Conservation (phyloP, 2,329 filamentous ascomycete genomes). For the Hypocrella siamensis region DNA sequence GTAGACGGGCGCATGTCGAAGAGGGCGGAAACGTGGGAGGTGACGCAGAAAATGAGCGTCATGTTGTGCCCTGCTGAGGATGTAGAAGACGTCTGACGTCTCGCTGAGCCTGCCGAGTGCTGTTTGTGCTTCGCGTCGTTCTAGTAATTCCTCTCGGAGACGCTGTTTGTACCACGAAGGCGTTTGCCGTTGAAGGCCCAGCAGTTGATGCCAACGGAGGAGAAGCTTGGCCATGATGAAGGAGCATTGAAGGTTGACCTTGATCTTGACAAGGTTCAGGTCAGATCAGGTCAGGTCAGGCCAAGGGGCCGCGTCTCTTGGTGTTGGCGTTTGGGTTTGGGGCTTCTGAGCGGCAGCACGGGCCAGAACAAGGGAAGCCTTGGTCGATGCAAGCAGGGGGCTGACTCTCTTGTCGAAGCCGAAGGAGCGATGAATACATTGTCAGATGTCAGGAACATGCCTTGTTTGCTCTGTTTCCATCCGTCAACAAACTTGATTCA, state of each 20-base stretch:
- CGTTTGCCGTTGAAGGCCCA: slow-evolving; percentile 15
- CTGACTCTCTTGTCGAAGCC: too few relatives aligned
- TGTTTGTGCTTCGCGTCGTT: slow-evolving; percentile 16
- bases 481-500: too few relatives aligned
- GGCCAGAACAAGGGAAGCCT: background rate
- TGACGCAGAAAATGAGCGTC: slow-evolving; percentile 18
- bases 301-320: too few relatives aligned
- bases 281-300: too few relatives aligned
- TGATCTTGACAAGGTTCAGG: too few relatives aligned
- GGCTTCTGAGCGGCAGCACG: background rate
- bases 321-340: too few relatives aligned
- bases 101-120: slow-evolving; percentile 22
- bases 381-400: too few relatives aligned
- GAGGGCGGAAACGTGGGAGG: slow-evolving; percentile 10
- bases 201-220: slow-evolving; percentile 5
- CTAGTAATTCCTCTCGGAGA: slow-evolving; percentile 21
- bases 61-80: slow-evolving; percentile 20
- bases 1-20: slow-evolving; percentile 14
- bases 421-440: too few relatives aligned
- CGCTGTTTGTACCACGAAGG: slow-evolving; percentile 22
- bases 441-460: too few relatives aligned
- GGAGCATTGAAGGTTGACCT: too few relatives aligned
- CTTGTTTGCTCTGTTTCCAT: too few relatives aligned
- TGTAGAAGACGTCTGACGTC: slow-evolving; percentile 26
- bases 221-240: slow-evolving; percentile 1